Evolutionary conservation across 441 rosid genomes (phyloP).

Genomic region (Metrosideros polymorpha): DNA sequence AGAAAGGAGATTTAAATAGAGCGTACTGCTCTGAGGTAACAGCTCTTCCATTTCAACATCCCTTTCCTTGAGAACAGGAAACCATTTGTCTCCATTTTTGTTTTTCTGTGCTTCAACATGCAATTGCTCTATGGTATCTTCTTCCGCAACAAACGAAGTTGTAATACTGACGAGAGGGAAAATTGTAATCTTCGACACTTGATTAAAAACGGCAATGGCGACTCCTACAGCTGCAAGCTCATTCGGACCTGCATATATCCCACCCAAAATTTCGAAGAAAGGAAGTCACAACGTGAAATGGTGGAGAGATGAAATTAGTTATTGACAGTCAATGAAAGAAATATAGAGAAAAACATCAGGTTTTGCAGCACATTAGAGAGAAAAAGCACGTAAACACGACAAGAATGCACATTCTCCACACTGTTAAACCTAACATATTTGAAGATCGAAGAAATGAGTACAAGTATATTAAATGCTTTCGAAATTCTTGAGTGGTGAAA

Average conservation of each 20-base stretch:
- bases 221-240: constrained; percentile 11
- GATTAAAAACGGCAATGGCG: constrained; percentile 7
- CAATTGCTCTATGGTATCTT: neutral
- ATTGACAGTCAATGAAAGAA: neutral
- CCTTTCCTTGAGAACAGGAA: neutral
- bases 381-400: neutral
- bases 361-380: neutral
- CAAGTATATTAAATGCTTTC: neutral
- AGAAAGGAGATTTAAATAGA: neutral
- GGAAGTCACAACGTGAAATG: neutral
- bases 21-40: neutral
- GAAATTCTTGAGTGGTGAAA: neutral
- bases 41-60: neutral
- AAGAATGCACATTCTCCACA: neutral
- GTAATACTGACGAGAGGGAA: constrained; percentile 11
- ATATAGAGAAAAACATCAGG: neutral
- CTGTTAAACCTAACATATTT: neutral
- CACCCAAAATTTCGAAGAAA: neutral
- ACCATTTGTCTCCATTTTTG: neutral
- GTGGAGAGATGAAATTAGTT: neutral
- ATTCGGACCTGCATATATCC: neutral
- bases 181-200: constrained; percentile 3
- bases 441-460: neutral
- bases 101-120: neutral
- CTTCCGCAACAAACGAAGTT: constrained; percentile 8